These are phyloP conservation scores for Periglandula ipomoeae DNA, from an alignment of 2,329 filamentous ascomycete genomes.

Conservation along the genomic window DNA sequence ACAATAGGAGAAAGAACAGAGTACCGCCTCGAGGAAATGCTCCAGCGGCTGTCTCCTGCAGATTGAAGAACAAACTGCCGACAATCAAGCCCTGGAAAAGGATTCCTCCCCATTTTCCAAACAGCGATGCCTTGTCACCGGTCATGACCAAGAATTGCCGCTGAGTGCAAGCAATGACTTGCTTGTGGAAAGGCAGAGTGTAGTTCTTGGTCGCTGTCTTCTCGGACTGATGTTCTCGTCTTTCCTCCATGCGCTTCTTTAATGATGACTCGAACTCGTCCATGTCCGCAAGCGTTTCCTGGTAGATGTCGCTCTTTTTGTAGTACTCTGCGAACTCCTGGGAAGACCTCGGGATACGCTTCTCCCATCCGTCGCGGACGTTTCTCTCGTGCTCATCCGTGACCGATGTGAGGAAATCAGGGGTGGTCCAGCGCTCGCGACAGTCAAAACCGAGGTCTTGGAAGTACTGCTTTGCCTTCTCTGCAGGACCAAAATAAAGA, in stretches of 20 bases:
- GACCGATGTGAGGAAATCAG: slow-evolving; percentile 70
- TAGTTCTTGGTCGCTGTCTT: slow-evolving; percentile 61
- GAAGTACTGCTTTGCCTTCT: slow-evolving; percentile 60
- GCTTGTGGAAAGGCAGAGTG: slow-evolving; percentile 65
- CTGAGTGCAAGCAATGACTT: slow-evolving; percentile 60
- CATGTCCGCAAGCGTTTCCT: slow-evolving; percentile 51
- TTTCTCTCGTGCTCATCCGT: slow-evolving; percentile 64
- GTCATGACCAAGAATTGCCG: slow-evolving; percentile 73
- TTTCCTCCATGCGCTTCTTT: slow-evolving; percentile 33
- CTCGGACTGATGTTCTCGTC: slow-evolving; percentile 53
- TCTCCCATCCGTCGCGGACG: slow-evolving; percentile 57
- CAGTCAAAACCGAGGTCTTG: slow-evolving; percentile 63
- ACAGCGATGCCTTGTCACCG: slow-evolving; percentile 65
- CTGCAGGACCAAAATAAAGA: slow-evolving; percentile 59
- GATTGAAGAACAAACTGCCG: slow-evolving; percentile 68
- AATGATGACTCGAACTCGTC: slow-evolving; percentile 54
- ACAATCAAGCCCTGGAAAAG: slow-evolving; percentile 67
- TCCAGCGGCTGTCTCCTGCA: slow-evolving; percentile 48
- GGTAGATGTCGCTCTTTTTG: slow-evolving; percentile 50
- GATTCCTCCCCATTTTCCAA: slow-evolving; percentile 74
- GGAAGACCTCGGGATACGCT: slow-evolving; percentile 58
- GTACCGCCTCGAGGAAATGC: slow-evolving; percentile 49
- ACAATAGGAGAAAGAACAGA: slow-evolving; percentile 43
- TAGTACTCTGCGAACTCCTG: slow-evolving; percentile 60
- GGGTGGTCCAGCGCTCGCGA: slow-evolving; percentile 61